These are phyloP conservation scores for Nannochloris sp. DNA, from an alignment of 139 green algal genomes.

Conservation along the genomic window DNA sequence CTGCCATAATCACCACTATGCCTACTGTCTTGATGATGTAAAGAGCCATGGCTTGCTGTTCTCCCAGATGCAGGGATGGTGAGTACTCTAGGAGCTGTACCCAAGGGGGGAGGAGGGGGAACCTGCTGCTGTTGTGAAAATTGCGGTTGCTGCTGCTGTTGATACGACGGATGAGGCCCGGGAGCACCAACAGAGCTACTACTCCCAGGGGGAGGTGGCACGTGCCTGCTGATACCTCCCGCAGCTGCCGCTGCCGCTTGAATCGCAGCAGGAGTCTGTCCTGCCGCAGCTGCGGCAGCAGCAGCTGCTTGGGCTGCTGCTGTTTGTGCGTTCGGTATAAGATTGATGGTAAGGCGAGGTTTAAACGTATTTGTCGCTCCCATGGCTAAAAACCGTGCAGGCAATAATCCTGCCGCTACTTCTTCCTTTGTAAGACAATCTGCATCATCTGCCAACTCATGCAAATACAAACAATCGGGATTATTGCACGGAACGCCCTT, in stretches of 20 bases:
- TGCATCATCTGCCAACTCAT: slow-evolving; percentile 65
- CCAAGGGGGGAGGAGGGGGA: too few species aligned
- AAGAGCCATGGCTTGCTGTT: not conserved
- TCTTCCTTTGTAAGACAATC: slow-evolving; percentile 88
- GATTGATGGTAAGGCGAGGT: slow-evolving; percentile 21
- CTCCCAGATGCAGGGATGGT: not conserved
- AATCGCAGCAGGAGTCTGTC: not conserved
- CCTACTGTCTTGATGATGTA: not conserved
- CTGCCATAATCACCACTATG: not conserved
- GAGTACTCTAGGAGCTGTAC: not conserved
- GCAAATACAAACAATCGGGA: slow-evolving; percentile 86
- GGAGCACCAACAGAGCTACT: not conserved
- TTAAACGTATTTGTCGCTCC: slow-evolving; percentile 22
- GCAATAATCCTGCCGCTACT: slow-evolving; percentile 43
- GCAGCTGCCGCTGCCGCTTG: not conserved
- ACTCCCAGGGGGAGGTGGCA: not conserved
- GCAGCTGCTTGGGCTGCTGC: slow-evolving; percentile 1
- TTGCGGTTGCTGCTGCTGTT: not conserved
- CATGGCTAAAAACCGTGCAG: slow-evolving; percentile 31
- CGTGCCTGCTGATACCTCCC: not conserved
- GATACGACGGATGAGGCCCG: not conserved
- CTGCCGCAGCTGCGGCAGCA: slow-evolving; percentile 1
- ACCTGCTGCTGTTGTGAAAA: too few species aligned
- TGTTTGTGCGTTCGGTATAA: slow-evolving; percentile 5
- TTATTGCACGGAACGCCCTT: slow-evolving; percentile 82